Percentiles rank a stretch among this genome's conserved stretches.
These are phyloP conservation scores for Dipteronia dyeriana DNA, from an alignment of 345 rosid species.

Conservation along the genomic window DNA sequence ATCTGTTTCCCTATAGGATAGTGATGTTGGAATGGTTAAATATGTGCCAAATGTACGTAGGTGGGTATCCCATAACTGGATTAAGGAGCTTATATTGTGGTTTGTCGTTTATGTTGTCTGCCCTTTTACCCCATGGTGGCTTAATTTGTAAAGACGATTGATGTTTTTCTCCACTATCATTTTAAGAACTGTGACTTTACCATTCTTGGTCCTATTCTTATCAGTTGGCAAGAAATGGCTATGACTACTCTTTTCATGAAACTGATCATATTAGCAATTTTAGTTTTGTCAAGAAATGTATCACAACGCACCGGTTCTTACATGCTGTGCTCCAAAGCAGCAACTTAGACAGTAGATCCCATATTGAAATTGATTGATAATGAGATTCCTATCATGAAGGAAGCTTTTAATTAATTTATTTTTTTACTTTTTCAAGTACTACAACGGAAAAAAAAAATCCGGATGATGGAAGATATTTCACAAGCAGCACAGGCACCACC, in stretches of 20 bases:
- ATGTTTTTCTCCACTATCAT: not conserved
- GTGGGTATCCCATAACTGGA: not conserved
- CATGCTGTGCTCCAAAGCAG: no score
- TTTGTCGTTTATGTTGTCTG: not conserved
- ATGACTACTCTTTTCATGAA: not conserved
- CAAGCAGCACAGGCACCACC: no score
- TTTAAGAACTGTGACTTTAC: not conserved
- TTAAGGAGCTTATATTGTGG: not conserved
- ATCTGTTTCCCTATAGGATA: not conserved
- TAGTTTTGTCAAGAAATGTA: not conserved
- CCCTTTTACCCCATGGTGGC: not conserved
- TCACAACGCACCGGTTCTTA: no score
- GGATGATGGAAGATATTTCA: no score
- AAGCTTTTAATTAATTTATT: no score
- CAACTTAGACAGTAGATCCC: no score
- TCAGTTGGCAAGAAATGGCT: no score
- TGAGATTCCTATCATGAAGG: no score
- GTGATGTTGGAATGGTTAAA: not conserved
- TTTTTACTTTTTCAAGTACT: no score
- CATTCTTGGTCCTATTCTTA: not conserved
- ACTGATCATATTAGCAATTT: not conserved
- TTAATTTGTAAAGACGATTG: not conserved
- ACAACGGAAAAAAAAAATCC: no score
- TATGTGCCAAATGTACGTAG: constrained; percentile 14
- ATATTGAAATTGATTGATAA: not conserved